Evolutionary conservation across 73 alveolate species (phyloP).

Genomic region (Paramecium tetraurelia): DNA sequence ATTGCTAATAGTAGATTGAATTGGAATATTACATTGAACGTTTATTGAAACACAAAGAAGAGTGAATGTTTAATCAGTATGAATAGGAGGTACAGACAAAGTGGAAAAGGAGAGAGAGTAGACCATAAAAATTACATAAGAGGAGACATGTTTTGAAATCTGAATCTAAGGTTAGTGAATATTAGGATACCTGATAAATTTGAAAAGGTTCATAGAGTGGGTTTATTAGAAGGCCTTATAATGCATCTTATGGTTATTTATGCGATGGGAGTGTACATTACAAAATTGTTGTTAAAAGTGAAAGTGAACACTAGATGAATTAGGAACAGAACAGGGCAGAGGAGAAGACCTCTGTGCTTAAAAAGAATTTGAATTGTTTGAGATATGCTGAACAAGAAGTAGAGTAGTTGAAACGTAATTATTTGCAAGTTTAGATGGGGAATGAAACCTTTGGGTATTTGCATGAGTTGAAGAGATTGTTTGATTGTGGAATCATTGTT

Average conservation of each 20-base stretch:
- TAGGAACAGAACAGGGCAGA: slow-evolving; percentile 1
- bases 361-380: background rate
- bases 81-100: background rate
- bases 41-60: slow-evolving; percentile 6
- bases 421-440: background rate
- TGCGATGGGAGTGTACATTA: slow-evolving; percentile 55
- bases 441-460: background rate
- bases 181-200: slow-evolving; percentile 51
- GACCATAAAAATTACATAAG: slow-evolving; percentile 28
- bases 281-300: background rate
- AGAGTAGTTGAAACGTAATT: slow-evolving; percentile 3
- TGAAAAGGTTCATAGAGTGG: slow-evolving; percentile 20
- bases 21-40: background rate
- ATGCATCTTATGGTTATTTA: slow-evolving; percentile 50
- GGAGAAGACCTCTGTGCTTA: background rate
- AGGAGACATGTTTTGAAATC: slow-evolving; percentile 41
- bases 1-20: slow-evolving; percentile 51
- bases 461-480: background rate
- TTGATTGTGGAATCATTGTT: slow-evolving; percentile 48
- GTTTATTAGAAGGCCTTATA: slow-evolving; percentile 19
- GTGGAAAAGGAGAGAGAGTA: slow-evolving; percentile 52
- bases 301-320: too few relatives aligned
- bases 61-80: background rate
- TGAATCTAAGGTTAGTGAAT: background rate
- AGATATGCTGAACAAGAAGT: slow-evolving; percentile 57